These are phyloP conservation scores for Orbilia oligospora DNA, from an alignment of 2,329 filamentous ascomycete genomes.

Conservation along the genomic window DNA sequence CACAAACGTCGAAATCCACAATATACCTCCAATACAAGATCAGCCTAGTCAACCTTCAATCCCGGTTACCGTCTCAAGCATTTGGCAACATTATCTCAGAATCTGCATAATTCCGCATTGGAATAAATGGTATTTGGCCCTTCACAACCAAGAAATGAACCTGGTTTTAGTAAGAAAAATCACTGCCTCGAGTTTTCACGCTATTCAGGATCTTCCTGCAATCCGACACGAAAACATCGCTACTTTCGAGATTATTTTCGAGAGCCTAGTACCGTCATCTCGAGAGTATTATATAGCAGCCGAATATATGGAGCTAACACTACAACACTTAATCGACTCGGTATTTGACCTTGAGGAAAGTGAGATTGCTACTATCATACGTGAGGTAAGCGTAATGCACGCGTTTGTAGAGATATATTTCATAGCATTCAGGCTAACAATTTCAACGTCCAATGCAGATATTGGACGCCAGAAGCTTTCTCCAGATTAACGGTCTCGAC, in stretches of 20 bases:
- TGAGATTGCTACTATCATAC: neutral
- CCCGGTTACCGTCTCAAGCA: neutral
- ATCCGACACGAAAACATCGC: neutral
- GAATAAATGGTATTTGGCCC: neutral
- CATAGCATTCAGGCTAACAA: neutral
- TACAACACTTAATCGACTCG: neutral
- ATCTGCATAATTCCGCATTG: neutral
- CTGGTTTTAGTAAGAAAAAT: neutral
- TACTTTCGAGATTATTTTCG: neutral
- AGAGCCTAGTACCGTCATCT: neutral
- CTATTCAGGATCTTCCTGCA: neutral
- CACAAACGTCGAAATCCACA: neutral
- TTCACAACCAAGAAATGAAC: neutral
- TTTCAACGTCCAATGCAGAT: neutral
- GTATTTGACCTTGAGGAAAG: neutral
- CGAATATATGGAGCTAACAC: neutral
- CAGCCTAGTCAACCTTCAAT: neutral
- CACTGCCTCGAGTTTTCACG: neutral
- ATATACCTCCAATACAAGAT: neutral
- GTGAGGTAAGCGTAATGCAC: neutral
- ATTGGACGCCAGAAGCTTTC: neutral
- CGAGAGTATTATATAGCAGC: neutral
- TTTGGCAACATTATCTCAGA: neutral
- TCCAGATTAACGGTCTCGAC: neutral
- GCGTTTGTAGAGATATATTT: neutral